Evolutionary conservation across 768 basidiomycete genomes (phyloP), one percentile per base, ranked within the genome.

Genomic region (Steccherinum ochraceum): DNA sequence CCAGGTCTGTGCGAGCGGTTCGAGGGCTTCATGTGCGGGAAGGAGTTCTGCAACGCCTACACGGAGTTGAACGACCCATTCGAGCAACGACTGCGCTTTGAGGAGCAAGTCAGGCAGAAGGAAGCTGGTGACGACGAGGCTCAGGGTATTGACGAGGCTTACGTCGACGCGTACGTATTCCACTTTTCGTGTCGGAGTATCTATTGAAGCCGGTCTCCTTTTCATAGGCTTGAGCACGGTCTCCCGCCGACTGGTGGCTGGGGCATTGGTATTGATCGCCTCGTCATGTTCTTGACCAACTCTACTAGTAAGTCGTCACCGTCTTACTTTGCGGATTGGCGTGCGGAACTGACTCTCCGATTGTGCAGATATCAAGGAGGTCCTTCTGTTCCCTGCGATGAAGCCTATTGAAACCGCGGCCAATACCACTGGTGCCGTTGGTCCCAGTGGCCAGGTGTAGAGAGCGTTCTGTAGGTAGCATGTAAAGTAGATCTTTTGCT

Each of bases 61-160:
- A 99, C 96, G 40, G 96, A 99, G 76, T 80, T 99, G 77, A 99
- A 99, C 72, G 96, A 99, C 71, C 96, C 93, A 0, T 95, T 94
- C 64, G 91, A 93, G 68, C 96, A 99, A 70, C 78, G 93, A 27
- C 72, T 91, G 61, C 83, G 96, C 56, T 99, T 99, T 70, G 92
- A 95, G 69, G 96, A 98, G 68, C 90, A 93, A 78, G 75, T 79
- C 49, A 80, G 81, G 63, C 96, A 98, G 72, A 98, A 97, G 83
- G 92, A 92, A 51, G 83, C 85, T 55, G 96, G 96, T 50, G 96
- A 99, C 60, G 96, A 99, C 41, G 96, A 99, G 69, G 95, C 94
- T 5, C 96, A 99, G 68, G 93, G 90, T 4, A 80, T 97, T 49
- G 96, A 99, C 56, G 95, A 98, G 73, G 90, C 89, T 2, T 98